Conservation (phyloP, 2,329 filamentous ascomycete genomes). For the Hysterium pulicare region DNA sequence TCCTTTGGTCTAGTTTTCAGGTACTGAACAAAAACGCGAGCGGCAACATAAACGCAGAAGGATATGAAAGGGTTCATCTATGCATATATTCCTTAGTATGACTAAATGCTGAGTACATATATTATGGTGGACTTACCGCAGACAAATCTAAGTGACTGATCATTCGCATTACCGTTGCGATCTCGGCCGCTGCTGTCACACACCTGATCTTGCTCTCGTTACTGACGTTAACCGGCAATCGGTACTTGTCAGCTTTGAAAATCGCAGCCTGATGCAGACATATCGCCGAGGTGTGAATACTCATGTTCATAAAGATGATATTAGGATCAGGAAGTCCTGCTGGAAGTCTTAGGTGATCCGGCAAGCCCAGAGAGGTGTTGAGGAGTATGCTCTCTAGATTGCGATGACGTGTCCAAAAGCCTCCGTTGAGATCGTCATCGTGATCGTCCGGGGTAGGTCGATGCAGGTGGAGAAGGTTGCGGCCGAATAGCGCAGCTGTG, state of each 20-base stretch:
- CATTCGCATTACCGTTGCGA: conserved; percentile 92
- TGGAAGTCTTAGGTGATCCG: conserved; percentile 75
- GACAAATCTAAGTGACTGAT: conserved; percentile 86
- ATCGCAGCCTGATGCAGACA: conserved; percentile 98
- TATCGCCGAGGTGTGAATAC: conserved; percentile 92
- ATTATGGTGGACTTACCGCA: conserved; percentile 55
- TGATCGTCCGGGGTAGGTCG: conserved; percentile 76
- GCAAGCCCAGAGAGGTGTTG: conserved; percentile 81
- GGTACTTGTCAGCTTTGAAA: conserved; percentile 91
- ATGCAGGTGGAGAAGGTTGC: conserved; percentile 87
- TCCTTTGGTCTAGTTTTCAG: conserved; percentile 92
- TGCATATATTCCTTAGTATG: conserved; percentile 12
- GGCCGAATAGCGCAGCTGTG: conserved; percentile 85
- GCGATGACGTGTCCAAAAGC: conserved; percentile 93
- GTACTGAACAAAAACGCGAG: conserved; percentile 92
- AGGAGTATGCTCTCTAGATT: conserved; percentile 85
- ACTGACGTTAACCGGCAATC: conserved; percentile 70
- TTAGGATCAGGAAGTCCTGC: conserved; percentile 73
- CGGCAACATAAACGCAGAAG: conserved; percentile 94
- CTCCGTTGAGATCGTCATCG: conserved; percentile 84
- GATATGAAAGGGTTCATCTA: conserved; percentile 95
- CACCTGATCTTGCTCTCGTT: conserved; percentile 91
- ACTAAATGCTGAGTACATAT: conserved; percentile 5
- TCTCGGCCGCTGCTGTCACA: conserved; percentile 88
- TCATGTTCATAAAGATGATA: conserved; percentile 92